phyloP scores from a whole-genome alignment of 2,329 filamentous ascomycete species.

The Talaromyces rugulosus region DNA sequence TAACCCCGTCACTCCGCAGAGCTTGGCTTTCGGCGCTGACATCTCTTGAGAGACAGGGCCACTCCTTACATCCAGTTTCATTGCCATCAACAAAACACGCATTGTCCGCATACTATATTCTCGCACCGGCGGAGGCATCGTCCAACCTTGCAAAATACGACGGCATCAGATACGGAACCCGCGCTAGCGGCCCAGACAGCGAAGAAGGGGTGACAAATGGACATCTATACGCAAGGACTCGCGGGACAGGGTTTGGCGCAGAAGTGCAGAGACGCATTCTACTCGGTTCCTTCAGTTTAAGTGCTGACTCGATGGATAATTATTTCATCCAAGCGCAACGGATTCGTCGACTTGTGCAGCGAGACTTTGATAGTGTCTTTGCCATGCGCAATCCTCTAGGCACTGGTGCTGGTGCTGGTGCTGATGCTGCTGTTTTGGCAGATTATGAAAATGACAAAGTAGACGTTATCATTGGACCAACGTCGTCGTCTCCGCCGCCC shows the following conservation, averaged over 20 bases:
- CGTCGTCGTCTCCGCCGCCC: constrained; percentile 73
- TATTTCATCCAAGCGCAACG: constrained; percentile 95
- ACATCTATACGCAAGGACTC: constrained; percentile 67
- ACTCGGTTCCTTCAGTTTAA: constrained; percentile 84
- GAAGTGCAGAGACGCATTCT: constrained; percentile 86
- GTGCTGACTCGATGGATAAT: constrained; percentile 87
- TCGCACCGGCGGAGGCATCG: constrained; percentile 90
- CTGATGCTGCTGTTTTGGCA: neutral
- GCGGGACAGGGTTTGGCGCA: constrained; percentile 70
- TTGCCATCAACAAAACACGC: constrained; percentile 81
- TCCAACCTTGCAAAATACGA: constrained; percentile 98
- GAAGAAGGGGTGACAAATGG: constrained; percentile 47
- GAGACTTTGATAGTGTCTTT: constrained; percentile 82
- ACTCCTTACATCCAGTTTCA: constrained; percentile 69
- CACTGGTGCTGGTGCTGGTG: constrained; percentile 1
- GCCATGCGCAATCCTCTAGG: constrained; percentile 62
- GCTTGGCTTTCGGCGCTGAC: constrained; percentile 65
- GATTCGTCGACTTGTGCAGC: constrained; percentile 75
- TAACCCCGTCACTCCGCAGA: constrained; percentile 63
- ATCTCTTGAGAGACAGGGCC: constrained; percentile 60
- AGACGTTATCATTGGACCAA: constrained; percentile 84
- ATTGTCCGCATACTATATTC: constrained; percentile 88
- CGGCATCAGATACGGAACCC: constrained; percentile 81
- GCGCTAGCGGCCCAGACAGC: constrained; percentile 47
- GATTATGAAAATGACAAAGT: constrained; percentile 43